Evolutionary conservation across 805 yeast species (phyloP).

Genomic region (Hanseniaspora jakobsenii): DNA sequence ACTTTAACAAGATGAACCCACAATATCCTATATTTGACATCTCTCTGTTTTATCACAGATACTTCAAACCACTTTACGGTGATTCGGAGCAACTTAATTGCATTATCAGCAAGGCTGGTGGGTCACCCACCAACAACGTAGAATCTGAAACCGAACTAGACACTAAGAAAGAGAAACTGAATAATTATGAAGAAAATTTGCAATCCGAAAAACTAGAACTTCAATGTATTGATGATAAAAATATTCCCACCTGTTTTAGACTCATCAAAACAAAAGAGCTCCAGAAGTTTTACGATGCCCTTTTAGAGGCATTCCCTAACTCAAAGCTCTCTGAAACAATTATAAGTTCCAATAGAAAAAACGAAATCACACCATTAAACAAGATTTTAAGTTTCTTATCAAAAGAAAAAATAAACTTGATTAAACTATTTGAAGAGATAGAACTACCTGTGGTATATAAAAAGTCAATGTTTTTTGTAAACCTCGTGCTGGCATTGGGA

Average conservation of each 20-base stretch:
- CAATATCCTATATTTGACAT: slow-evolving; percentile 78
- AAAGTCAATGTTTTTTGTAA: slow-evolving; percentile 55
- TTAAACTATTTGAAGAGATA: slow-evolving; percentile 26
- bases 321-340: too few species aligned
- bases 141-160: too few species aligned
- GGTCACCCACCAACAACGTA: too few species aligned
- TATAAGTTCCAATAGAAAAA: slow-evolving; percentile 13
- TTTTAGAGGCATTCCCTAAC: too few species aligned
- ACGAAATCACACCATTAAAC: slow-evolving; percentile 15
- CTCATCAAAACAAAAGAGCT: too few species aligned
- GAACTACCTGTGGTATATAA: slow-evolving; percentile 38
- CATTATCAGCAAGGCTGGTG: too few species aligned
- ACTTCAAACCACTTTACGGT: slow-evolving; percentile 77
- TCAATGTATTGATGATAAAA: too few species aligned
- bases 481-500: slow-evolving; percentile 69
- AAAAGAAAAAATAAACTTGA: slow-evolving; percentile 27
- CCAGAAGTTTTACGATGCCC: too few species aligned
- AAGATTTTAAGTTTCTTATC: slow-evolving; percentile 31
- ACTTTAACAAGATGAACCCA: slow-evolving; percentile 68
- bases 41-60: slow-evolving; percentile 53
- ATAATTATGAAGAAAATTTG: too few species aligned
- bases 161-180: too few species aligned
- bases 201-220: too few species aligned
- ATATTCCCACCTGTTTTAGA: too few species aligned
- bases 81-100: slow-evolving; percentile 25